Percentiles rank a stretch among this genome's conserved stretches.
These are phyloP conservation scores for Phaseolus coccineus DNA, from an alignment of 331 rosid genomes.

Conservation along the genomic window DNA sequence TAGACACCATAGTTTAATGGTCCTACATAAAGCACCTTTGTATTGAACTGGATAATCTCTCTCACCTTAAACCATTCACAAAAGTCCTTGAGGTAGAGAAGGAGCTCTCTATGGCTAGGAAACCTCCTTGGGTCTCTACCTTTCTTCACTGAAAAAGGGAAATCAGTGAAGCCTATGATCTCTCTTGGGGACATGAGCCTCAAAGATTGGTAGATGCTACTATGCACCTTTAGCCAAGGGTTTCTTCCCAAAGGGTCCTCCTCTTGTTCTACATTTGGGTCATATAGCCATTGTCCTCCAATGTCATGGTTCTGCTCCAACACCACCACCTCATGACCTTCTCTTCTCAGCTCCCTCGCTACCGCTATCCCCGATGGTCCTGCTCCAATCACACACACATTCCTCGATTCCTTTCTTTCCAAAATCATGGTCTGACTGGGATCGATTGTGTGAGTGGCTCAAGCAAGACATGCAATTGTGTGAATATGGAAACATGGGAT, in stretches of 20 bases:
- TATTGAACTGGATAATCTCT: slow-evolving; percentile 69
- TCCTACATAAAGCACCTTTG: slow-evolving; percentile 72
- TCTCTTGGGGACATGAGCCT: slow-evolving; percentile 75
- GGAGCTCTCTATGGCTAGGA: slow-evolving; percentile 71
- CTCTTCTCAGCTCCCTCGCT: slow-evolving; percentile 68
- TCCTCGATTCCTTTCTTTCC: slow-evolving; percentile 42
- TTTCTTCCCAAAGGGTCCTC: slow-evolving; percentile 68
- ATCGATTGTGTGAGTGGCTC: not conserved
- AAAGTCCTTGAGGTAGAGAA: slow-evolving; percentile 67
- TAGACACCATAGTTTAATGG: slow-evolving; percentile 51
- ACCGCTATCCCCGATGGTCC: slow-evolving; percentile 76
- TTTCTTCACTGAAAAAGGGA: slow-evolving; percentile 68
- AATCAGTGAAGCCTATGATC: slow-evolving; percentile 77
- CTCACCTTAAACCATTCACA: slow-evolving; percentile 66
- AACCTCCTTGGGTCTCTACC: slow-evolving; percentile 80
- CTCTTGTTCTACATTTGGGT: slow-evolving; percentile 53
- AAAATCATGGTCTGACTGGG: slow-evolving; percentile 43
- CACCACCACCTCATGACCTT: slow-evolving; percentile 68
- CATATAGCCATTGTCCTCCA: slow-evolving; percentile 82
- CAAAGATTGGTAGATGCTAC: slow-evolving; percentile 71
- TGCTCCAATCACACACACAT: slow-evolving; percentile 75
- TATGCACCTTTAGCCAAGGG: slow-evolving; percentile 61
- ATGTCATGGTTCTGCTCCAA: slow-evolving; percentile 70
- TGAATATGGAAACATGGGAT: not conserved
- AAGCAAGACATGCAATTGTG: not conserved